Base-by-base conservation (phyloP, 1,284 basidiomycete genomes). In the Pterula multifida region DNA sequence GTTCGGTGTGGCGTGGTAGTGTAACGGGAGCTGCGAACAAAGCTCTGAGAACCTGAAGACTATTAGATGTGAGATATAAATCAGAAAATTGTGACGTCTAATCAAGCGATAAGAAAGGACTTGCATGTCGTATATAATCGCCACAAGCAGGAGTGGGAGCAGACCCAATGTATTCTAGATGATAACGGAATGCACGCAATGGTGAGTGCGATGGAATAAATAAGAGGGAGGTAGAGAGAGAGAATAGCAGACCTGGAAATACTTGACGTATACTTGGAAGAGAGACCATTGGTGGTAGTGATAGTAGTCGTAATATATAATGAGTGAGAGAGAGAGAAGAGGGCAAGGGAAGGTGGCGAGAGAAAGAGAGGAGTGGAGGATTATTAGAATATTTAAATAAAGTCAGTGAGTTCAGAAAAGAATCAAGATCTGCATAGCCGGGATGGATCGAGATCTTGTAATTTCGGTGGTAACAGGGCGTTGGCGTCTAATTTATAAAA, bases 381-480 rank as follows among this genome's bases (percentile, higher is more conserved):
- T 24, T 39, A 44, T 15, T 26, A 53, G 47, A 36, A 53, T 50
- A 58, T 54, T 57, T 58, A 49, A 59, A 52, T 12, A 17, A 19
- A 21, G 46, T 21, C 25, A 36, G 49, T 55, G 57, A 63, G 50
- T 63, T 62, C 35, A 64, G 52, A 35, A 60, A 63, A 28, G 58
- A 32, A 42, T 57, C 28, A 32, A 32, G 28, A 32, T 32, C 15
- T 32, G 28, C 28, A 32, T 32, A 6, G 28, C 28, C 28, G 28
- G 28, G 15, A n/a, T n/a, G 28, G 15, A 6, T 15, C 15, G 28
- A 15, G 28, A 32, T 32, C 28, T 32, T 15, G 15, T n/a, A n/a
- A 6, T 32, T 15, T 32, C 28, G 28, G 28, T 15, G n/a, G n/a
- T n/a, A n/a, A n/a, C n/a, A n/a, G n/a, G n/a, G n/a, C n/a, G n/a